Evolutionary conservation across 192 early-diverging fungal genomes (phyloP), one percentile per base, ranked within the genome.

Genomic region (Powellomyces hirtus): DNA sequence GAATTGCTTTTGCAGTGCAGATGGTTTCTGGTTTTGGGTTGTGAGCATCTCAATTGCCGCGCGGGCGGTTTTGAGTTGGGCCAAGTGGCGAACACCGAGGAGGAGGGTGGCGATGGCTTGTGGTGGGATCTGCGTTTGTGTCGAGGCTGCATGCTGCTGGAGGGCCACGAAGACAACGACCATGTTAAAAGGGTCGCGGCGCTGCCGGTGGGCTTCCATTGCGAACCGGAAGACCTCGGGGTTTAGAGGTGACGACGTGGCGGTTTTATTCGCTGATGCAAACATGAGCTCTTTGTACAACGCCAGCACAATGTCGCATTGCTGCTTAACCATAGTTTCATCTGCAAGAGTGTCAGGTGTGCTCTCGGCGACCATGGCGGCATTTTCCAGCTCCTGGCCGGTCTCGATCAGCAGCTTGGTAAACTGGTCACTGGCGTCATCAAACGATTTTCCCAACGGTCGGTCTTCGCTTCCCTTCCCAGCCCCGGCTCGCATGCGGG

Each of bases 371-470:
- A 46, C 34, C 33, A 22, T 29, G 60, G 53, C 0, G 18, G 49
- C n/a, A 56, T 66, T 44, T 7, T 62, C 52, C 35, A 78, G 52
- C 55, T 74, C 77, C 34, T 57, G 38, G 58, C 56, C 37, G 33
- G 70, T 16, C 24, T 33, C 24, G 1, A 65, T 29, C n/a, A 72
- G 44, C 13, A 71, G 66, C 10, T 50, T 38, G 45, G 60, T 62
- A 62, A 79, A 79, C 42, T 72, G 64, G 1, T 30, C 51, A 0
- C 55, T 18, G 44, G 70, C 18, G 1, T 60, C 34, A 18, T 65
- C 60, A 22, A 79, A 40, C 11, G 62, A 38, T 3, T 44, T 26
- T 18, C 66, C 37, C 37, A 72, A 18, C 53, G 53, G 31, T 7
- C 53, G 53, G 2, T 59, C 50, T 6, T 26, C 20, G 29, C 52